phyloP scores from a whole-genome alignment of 192 early-diverging fungal species.

The Mortierella antarctica region DNA sequence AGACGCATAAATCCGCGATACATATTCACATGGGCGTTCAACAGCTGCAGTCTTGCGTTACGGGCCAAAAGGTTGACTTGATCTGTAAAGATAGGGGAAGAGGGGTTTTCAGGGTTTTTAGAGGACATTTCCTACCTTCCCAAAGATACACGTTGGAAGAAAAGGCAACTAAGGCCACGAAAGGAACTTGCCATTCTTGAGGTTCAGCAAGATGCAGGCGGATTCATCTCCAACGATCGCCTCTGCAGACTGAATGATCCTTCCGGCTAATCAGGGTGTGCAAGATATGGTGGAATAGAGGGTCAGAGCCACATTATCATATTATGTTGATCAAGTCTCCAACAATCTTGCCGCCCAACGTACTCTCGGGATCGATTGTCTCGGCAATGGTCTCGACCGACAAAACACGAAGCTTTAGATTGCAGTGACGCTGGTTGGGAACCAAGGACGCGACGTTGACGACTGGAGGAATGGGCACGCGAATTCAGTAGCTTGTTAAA shows the following conservation, averaged over 20 bases:
- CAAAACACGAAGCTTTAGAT: conserved; percentile 44
- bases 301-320: background rate
- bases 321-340: background rate
- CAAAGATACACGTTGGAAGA: background rate
- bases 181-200: conserved; percentile 41
- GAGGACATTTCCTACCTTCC: background rate
- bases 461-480: conserved; percentile 3
- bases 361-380: conserved; percentile 48
- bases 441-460: conserved; percentile 49
- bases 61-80: conserved; percentile 44
- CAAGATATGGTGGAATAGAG: background rate
- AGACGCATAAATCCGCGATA: conserved; percentile 53
- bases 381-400: conserved; percentile 50
- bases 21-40: conserved; percentile 47
- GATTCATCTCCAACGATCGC: conserved; percentile 48
- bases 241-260: conserved; percentile 40
- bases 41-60: conserved; percentile 35
- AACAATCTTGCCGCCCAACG: background rate
- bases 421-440: conserved; percentile 40
- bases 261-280: conserved; percentile 21
- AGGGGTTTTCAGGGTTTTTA: too few relatives aligned
- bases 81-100: conserved; percentile 3
- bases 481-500: too few relatives aligned
- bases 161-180: background rate
- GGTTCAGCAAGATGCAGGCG: conserved; percentile 47